These are phyloP conservation scores for Deuterostichococcus epilithicus DNA, from an alignment of 139 green algal genomes.

Conservation along the genomic window DNA sequence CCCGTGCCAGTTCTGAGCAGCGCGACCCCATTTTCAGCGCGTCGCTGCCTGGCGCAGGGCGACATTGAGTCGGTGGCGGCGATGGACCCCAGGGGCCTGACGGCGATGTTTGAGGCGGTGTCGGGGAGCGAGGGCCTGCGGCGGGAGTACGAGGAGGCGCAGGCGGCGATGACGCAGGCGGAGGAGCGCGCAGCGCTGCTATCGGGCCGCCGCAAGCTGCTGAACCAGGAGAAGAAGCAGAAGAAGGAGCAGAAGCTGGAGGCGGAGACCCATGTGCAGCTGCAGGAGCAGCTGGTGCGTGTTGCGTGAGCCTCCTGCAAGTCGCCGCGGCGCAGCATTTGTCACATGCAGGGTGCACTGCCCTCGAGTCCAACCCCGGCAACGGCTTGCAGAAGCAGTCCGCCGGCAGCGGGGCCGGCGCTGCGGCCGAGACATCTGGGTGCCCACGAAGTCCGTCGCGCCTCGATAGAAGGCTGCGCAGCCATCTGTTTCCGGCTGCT, in stretches of 20 bases:
- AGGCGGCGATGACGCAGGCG: conserved; percentile 39
- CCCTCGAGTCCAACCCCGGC: too few species aligned
- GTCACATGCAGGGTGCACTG: too few species aligned
- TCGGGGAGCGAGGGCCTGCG: conserved; percentile 60
- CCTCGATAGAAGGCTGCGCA: too few species aligned
- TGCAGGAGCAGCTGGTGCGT: conserved; percentile 71
- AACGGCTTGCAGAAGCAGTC: too few species aligned
- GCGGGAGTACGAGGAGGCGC: conserved; percentile 71
- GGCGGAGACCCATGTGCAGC: conserved; percentile 80
- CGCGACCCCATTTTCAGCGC: not conserved
- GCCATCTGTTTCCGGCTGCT: not conserved
- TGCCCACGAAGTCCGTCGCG: too few species aligned
- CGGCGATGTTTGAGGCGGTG: conserved; percentile 88
- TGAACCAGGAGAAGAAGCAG: conserved; percentile 74
- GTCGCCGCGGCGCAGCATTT: too few species aligned
- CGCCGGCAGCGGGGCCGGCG: too few species aligned
- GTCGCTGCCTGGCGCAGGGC: conserved; percentile 47
- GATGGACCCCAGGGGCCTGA: conserved; percentile 80
- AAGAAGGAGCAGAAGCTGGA: conserved; percentile 98
- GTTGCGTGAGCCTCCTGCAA: too few species aligned
- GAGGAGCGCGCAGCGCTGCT: conserved; percentile 62
- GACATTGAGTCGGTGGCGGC: conserved; percentile 94
- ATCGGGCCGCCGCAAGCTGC: conserved; percentile 72
- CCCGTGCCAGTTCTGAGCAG: not conserved
- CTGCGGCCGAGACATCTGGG: too few species aligned